Evolutionary conservation across 139 green algal species (phyloP).

Genomic region (Chlorella sp.): DNA sequence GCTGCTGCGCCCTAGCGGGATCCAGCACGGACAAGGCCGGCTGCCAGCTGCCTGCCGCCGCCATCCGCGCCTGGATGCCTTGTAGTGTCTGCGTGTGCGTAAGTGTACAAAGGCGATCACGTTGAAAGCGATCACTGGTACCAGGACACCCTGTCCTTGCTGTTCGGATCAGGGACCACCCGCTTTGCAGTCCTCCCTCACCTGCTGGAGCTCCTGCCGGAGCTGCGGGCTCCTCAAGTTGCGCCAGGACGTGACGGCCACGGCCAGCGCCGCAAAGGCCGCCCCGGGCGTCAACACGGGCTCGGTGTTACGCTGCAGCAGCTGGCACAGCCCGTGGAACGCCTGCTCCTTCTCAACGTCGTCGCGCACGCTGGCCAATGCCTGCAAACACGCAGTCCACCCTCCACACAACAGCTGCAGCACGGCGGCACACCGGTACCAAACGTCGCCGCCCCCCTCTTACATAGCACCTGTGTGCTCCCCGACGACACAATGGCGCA

Average conservation of each 20-base stretch:
- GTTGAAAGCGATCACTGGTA: background rate
- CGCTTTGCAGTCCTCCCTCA: background rate
- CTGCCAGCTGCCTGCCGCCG: background rate
- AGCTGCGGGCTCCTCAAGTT: constrained; percentile 47
- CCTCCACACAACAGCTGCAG: too few relatives aligned
- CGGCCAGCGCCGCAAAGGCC: constrained; percentile 43
- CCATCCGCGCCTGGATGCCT: background rate
- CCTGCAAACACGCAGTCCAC: constrained; percentile 19
- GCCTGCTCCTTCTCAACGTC: constrained; percentile 91
- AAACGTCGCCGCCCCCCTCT: too few relatives aligned
- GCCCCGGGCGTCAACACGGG: constrained; percentile 21
- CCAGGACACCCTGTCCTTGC: background rate
- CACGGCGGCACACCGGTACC: too few relatives aligned
- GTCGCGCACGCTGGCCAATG: constrained; percentile 78
- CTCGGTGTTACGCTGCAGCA: constrained; percentile 68
- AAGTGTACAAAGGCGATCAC: background rate
- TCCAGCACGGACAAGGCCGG: background rate
- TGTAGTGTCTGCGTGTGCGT: background rate
- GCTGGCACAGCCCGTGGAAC: constrained; percentile 69
- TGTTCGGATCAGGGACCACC: background rate
- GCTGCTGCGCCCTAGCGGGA: background rate
- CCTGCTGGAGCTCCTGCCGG: constrained; percentile 33
- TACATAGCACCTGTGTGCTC: too few relatives aligned
- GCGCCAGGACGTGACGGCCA: constrained; percentile 62
- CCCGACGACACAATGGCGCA: too few relatives aligned